Percentiles rank a stretch among this genome's conserved stretches.
These are phyloP conservation scores for Alloteropsis semialata DNA, from an alignment of 176 grass and related monocot genomes.

Conservation along the genomic window DNA sequence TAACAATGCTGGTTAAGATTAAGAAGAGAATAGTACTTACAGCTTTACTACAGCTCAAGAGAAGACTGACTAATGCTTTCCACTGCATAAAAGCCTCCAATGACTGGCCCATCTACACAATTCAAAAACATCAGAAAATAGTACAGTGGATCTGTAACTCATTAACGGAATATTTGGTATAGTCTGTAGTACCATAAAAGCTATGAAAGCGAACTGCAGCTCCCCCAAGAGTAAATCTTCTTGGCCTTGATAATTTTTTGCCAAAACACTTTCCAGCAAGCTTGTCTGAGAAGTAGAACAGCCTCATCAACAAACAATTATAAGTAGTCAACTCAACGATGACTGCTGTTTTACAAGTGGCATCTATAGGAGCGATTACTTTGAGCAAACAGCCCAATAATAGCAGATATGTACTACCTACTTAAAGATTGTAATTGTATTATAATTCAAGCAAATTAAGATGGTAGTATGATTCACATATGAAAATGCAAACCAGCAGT, in stretches of 20 bases:
- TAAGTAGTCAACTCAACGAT: background rate
- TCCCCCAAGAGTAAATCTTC: conserved; percentile 86
- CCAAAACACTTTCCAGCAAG: conserved; percentile 70
- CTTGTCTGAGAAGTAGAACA: conserved; percentile 59
- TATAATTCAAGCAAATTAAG: background rate
- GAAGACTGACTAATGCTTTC: conserved; percentile 83
- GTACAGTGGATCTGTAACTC: background rate
- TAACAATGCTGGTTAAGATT: background rate
- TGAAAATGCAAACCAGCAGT: background rate
- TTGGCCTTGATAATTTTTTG: conserved; percentile 57
- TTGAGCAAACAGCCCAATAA: background rate
- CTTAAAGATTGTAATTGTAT: background rate
- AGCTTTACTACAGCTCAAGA: conserved; percentile 81
- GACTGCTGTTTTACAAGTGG: background rate
- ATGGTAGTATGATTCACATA: background rate
- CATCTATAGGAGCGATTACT: background rate
- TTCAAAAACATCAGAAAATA: conserved; percentile 19
- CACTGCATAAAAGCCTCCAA: conserved; percentile 89
- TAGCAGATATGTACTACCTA: background rate
- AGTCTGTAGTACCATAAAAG: conserved; percentile 75
- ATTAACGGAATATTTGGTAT: conserved; percentile 1
- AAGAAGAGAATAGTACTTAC: conserved; percentile 46
- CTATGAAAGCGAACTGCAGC: conserved; percentile 79
- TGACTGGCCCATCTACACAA: conserved; percentile 80
- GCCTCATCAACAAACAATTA: conserved; percentile 30